These are phyloP conservation scores for Neurospora sp. DNA, from an alignment of 495 filamentous ascomycete genomes.

Conservation along the genomic window DNA sequence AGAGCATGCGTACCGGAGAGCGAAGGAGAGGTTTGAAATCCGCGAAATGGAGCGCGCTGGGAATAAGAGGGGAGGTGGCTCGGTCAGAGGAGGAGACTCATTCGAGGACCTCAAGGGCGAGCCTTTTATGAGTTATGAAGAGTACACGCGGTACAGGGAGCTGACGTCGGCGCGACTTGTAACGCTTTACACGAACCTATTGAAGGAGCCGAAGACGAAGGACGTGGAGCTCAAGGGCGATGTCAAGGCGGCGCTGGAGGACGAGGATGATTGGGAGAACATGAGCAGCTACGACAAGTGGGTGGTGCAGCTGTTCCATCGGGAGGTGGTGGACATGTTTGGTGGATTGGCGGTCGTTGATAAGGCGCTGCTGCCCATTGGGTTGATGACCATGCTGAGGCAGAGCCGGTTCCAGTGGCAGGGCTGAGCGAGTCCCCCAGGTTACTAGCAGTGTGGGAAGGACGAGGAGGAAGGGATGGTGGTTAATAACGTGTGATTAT, in stretches of 20 bases:
- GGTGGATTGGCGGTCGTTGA: conserved; percentile 45
- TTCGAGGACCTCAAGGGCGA: conserved; percentile 7
- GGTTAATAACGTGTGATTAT: not conserved
- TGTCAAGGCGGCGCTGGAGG: conserved; percentile 7
- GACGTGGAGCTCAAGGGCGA: conserved; percentile 3
- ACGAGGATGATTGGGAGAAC: conserved; percentile 5
- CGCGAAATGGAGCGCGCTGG: not conserved
- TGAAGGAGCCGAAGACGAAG: conserved; percentile 1
- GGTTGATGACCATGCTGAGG: conserved; percentile 39
- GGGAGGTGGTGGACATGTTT: conserved; percentile 38
- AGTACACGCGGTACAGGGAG: conserved; percentile 37
- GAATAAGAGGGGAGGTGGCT: not conserved
- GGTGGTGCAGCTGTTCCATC: conserved; percentile 40
- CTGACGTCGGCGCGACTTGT: conserved; percentile 17
- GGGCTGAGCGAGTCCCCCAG: conserved; percentile 6
- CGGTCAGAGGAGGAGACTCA: conserved; percentile 1
- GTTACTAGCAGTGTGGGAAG: not conserved
- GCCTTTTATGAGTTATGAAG: conserved; percentile 39
- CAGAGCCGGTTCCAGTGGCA: conserved; percentile 21
- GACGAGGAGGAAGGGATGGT: not conserved
- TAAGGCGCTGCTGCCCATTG: conserved; percentile 40
- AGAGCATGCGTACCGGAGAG: conserved; percentile 32
- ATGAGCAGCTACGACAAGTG: conserved; percentile 34
- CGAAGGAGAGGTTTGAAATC: conserved; percentile 23
- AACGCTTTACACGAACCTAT: conserved; percentile 7